Base-by-base conservation (phyloP, 805 yeast genomes). In the Saccharomycopsis oosterbeekiorum region DNA sequence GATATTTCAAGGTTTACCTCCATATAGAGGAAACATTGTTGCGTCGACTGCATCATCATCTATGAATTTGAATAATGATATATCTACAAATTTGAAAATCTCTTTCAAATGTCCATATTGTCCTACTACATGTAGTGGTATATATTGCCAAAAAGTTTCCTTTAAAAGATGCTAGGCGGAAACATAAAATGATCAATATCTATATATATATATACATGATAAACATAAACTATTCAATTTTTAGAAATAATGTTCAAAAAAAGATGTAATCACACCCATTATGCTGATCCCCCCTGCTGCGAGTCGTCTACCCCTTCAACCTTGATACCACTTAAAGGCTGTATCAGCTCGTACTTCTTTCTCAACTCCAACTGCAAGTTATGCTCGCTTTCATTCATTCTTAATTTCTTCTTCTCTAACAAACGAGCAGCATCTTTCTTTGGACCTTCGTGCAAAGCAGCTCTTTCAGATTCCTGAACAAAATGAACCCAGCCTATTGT, bases 401-500 rank as follows among this genome's bases (percentile, higher is more conserved):
- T 11, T 53, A 76, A 78, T 65, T 80, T 84, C 67, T 73, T 73
- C 68, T 80, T 80, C 55, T 76, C 79, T 56, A 78, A 78, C 63
- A 86, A 71, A 62, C 96, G 75, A 63, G 77, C 82, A 1, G 91
- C 90, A 70, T 89, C 97, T 68, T 88, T 88, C 67, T 88, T 82
- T 4, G 96, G 96, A 0, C 97, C 97, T 67, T 82, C 88, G 68
- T 86, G 85, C 55, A 89, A 75, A 1, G 86, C 85, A 19, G 82
- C 84, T 68, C 89, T 78, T 70, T 89, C 96, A 64, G 80, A 73
- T 43, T 80, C 80, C 67, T 90, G 96, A 54, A 86, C 78, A 61
- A 78, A 78, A 72, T 86, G 88, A 54, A 89, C 93, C 69, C 85
- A 88, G 4, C 80, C 72, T 21, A 86, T 83, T 0, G 94, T 80